A percentile compares a stretch with the other conserved stretches of the same genome.
phyloP scores from a whole-genome alignment of 495 filamentous ascomycete genomes.

The Lindgomyces ingoldianus region DNA sequence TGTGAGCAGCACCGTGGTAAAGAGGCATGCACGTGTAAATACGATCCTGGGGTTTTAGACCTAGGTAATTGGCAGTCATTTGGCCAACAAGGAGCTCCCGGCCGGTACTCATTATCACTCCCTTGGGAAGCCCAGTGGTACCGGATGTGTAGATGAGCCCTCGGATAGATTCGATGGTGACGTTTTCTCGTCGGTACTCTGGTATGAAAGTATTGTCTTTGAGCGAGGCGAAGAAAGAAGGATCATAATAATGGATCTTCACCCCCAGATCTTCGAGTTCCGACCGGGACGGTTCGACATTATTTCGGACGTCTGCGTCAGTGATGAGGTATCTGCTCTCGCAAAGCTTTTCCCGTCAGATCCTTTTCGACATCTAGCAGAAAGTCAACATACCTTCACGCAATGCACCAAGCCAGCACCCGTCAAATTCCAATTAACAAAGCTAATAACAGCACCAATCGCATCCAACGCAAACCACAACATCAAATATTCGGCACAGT shows the following conservation, averaged over 20 bases:
- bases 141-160: constrained; percentile 45
- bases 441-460: constrained; percentile 48
- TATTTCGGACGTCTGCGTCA: constrained; percentile 38
- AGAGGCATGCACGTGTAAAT: constrained; percentile 40
- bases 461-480: constrained; percentile 53
- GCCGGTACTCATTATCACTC: constrained; percentile 40
- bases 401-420: constrained; percentile 42
- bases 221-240: constrained; percentile 17
- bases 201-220: constrained; percentile 21
- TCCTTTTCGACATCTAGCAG: neutral
- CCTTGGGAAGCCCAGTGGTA: constrained; percentile 58
- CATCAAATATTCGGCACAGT: constrained; percentile 47
- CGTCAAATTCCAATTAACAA: constrained; percentile 51
- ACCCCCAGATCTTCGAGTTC: constrained; percentile 36
- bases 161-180: constrained; percentile 15
- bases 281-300: constrained; percentile 40
- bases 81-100: constrained; percentile 38
- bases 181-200: constrained; percentile 7
- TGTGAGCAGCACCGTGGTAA: constrained; percentile 39
- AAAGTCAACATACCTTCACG: constrained; percentile 35
- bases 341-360: constrained; percentile 28
- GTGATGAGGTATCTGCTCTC: constrained; percentile 41
- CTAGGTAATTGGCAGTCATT: constrained; percentile 16
- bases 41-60: constrained; percentile 24
- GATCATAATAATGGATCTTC: constrained; percentile 32